Evolutionary conservation across 129 eudicot species (phyloP).

Genomic region (Arctium minus): DNA sequence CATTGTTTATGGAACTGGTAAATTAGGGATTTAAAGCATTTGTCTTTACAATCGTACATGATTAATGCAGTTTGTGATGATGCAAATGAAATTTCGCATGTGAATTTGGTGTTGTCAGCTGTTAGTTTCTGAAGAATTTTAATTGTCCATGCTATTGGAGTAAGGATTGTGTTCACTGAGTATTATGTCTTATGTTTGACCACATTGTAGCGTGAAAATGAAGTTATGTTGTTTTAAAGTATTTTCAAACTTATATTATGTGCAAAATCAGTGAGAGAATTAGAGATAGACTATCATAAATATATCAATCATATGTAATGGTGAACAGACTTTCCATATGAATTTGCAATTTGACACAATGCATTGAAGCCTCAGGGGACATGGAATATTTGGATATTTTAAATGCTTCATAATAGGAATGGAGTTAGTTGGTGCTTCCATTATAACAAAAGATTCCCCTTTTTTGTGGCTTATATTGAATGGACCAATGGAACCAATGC

Average conservation of each 20-base stretch:
- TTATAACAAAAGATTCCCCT: constrained; percentile 17
- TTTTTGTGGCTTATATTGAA: constrained; percentile 18
- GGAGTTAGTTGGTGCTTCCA: constrained; percentile 13
- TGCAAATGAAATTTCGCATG: neutral
- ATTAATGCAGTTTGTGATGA: neutral
- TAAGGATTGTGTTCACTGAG: neutral
- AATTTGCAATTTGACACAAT: neutral
- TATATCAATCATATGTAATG: neutral
- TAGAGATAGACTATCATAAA: neutral
- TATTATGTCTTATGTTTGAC: neutral
- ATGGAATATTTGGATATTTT: neutral
- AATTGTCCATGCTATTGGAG: neutral
- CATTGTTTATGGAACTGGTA: constrained; percentile 16
- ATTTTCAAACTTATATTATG: neutral
- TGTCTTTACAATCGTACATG: neutral
- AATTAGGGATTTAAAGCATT: neutral
- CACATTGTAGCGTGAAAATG: neutral
- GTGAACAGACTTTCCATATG: neutral
- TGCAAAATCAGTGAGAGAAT: neutral
- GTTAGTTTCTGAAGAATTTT: neutral
- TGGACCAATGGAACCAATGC: constrained; percentile 15
- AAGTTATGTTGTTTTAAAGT: neutral
- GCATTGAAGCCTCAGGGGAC: neutral
- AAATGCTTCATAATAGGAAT: neutral
- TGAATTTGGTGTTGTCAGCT: neutral